A percentile compares a stretch with the other conserved stretches of the same genome.
Evolutionary conservation across 2,329 filamentous ascomycete genomes (phyloP).

Genomic region (Hypoxylon sp.): DNA sequence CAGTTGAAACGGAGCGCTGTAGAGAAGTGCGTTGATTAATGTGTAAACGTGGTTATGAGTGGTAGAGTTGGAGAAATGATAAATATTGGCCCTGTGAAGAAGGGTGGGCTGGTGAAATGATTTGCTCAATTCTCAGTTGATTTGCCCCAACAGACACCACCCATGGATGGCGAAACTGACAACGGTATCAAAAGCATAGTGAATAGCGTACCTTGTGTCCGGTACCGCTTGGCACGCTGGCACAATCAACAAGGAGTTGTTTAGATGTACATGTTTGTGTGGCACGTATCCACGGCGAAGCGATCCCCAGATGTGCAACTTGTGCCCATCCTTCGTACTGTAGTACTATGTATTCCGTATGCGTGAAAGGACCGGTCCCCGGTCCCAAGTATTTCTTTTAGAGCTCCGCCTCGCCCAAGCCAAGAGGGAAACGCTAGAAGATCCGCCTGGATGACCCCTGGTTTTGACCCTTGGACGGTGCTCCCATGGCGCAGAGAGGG

Average conservation of each 20-base stretch:
- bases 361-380: conserved; percentile 2
- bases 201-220: conserved; percentile 7
- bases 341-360: conserved; percentile 1
- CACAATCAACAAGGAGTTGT: background rate
- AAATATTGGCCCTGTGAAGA: conserved; percentile 19
- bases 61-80: conserved; percentile 15
- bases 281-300: conserved; percentile 30
- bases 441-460: conserved; percentile 43
- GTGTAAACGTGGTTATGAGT: conserved; percentile 16
- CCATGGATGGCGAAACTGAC: conserved; percentile 32
- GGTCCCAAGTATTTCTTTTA: conserved; percentile 9
- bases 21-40: conserved; percentile 19
- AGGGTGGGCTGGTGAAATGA: conserved; percentile 35
- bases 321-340: conserved; percentile 4
- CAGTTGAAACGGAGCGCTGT: conserved; percentile 6
- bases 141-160: conserved; percentile 28
- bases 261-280: conserved; percentile 23
- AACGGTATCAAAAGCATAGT: conserved; percentile 20
- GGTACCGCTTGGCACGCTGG: conserved; percentile 12
- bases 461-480: conserved; percentile 16
- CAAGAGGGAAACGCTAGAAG: conserved; percentile 34
- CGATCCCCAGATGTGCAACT: conserved; percentile 33
- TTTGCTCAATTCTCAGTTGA: conserved; percentile 24
- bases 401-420: conserved; percentile 38
- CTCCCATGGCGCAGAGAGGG: conserved; percentile 21